These are phyloP conservation scores for Ilyonectria sp. DNA, from an alignment of 2,329 filamentous ascomycete species.

Conservation along the genomic window DNA sequence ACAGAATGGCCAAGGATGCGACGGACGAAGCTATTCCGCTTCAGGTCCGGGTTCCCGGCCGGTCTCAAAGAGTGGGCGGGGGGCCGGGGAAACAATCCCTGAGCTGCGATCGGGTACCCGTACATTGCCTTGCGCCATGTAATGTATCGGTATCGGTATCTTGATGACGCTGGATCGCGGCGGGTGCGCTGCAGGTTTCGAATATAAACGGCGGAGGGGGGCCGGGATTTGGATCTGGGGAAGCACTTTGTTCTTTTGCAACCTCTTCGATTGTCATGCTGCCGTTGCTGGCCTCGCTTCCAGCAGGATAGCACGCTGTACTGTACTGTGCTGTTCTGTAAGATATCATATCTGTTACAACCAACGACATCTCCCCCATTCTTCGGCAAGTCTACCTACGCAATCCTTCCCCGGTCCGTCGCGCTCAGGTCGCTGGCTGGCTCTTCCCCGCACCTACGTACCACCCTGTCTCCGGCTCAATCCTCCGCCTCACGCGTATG, in stretches of 20 bases:
- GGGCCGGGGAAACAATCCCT: neutral
- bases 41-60: slow-evolving; percentile 27
- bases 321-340: too few relatives aligned
- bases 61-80: neutral
- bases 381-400: neutral
- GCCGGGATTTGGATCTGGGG: neutral
- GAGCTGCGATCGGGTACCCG: neutral
- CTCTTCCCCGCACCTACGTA: neutral
- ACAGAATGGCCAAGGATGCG: slow-evolving; percentile 10
- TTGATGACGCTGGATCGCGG: neutral
- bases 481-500: neutral
- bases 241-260: neutral
- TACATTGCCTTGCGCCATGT: neutral
- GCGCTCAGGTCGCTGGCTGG: neutral
- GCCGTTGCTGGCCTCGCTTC: neutral
- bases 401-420: neutral
- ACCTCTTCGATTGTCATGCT: neutral
- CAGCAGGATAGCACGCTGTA: too few relatives aligned
- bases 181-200: neutral
- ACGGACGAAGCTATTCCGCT: slow-evolving; percentile 10
- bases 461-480: neutral
- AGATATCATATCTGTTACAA: too few relatives aligned
- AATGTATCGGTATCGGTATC: neutral
- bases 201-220: neutral
- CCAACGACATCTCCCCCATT: neutral